phyloP scores from a whole-genome alignment of 768 basidiomycete species.

The Termitomyces sp. region DNA sequence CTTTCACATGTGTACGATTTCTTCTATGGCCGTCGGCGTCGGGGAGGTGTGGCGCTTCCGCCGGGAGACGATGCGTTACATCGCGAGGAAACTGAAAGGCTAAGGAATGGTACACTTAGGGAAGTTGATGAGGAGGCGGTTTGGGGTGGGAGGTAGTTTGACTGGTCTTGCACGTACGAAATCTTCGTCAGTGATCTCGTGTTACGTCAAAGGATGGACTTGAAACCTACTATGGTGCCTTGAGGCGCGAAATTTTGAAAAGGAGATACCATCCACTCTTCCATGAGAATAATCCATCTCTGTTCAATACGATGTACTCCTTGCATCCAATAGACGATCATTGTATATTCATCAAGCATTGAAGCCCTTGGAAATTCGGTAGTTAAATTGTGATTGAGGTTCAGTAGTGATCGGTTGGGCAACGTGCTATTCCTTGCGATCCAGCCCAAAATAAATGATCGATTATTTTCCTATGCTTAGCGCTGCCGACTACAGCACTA shows the following conservation, averaged over 20 bases:
- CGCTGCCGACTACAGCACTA: too few species aligned
- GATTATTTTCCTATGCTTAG: too few species aligned
- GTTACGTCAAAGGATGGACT: not conserved
- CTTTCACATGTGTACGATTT: slow-evolving; percentile 37
- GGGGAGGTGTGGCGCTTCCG: slow-evolving; percentile 16
- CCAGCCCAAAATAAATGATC: too few species aligned
- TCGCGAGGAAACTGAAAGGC: slow-evolving; percentile 4
- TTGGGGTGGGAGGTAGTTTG: slow-evolving; percentile 12
- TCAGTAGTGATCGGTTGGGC: not conserved
- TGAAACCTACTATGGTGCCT: not conserved
- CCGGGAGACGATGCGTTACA: slow-evolving; percentile 16
- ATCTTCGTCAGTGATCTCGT: not conserved
- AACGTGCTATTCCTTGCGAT: not conserved
- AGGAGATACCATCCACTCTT: not conserved
- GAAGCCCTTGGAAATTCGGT: not conserved
- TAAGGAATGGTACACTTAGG: slow-evolving; percentile 4
- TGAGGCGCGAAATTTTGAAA: not conserved
- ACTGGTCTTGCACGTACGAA: not conserved
- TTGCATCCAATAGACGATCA: not conserved
- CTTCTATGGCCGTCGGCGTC: slow-evolving; percentile 16
- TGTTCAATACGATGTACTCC: not conserved
- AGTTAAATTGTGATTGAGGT: not conserved
- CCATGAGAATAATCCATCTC: not conserved
- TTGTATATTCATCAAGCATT: not conserved
- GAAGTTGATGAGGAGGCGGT: slow-evolving; percentile 18